phyloP scores from a whole-genome alignment of 2,329 filamentous ascomycete genomes.

The Botrytis deweyae region DNA sequence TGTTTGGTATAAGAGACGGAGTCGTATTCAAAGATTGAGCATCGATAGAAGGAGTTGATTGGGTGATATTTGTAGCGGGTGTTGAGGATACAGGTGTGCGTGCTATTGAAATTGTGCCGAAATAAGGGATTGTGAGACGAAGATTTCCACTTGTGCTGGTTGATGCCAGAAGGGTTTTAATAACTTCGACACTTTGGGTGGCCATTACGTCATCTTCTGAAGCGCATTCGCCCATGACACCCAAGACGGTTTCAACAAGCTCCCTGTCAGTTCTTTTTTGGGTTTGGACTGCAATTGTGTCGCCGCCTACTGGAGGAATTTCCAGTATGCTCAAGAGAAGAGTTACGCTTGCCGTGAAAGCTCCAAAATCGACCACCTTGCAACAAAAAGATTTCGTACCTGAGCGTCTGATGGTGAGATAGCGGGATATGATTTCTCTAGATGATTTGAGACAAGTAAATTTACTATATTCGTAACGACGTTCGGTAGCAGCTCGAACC shows the following conservation, averaged over 20 bases:
- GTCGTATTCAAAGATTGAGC: background rate
- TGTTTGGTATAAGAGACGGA: background rate
- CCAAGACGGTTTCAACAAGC: slow-evolving; percentile 31
- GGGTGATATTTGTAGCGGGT: background rate
- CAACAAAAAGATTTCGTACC: slow-evolving; percentile 34
- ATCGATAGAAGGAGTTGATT: background rate
- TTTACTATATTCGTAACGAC: slow-evolving; percentile 39
- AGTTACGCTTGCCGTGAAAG: slow-evolving; percentile 36
- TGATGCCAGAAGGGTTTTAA: slow-evolving; percentile 34
- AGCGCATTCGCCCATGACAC: slow-evolving; percentile 30
- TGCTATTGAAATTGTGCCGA: slow-evolving; percentile 37
- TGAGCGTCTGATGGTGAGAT: slow-evolving; percentile 29
- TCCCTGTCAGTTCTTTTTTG: slow-evolving; percentile 30
- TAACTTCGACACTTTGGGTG: slow-evolving; percentile 35
- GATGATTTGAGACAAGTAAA: slow-evolving; percentile 37
- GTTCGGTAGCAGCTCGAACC: slow-evolving; percentile 37
- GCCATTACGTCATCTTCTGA: slow-evolving; percentile 30
- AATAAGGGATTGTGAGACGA: slow-evolving; percentile 39
- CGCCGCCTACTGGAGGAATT: slow-evolving; percentile 18
- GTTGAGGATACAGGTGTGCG: slow-evolving; percentile 13
- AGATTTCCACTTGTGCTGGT: slow-evolving; percentile 30
- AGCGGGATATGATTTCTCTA: slow-evolving; percentile 35
- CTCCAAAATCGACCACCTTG: slow-evolving; percentile 37
- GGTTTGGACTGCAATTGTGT: slow-evolving; percentile 23
- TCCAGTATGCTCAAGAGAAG: slow-evolving; percentile 35